These are phyloP conservation scores for Curvularia lunata DNA, from an alignment of 2,329 filamentous ascomycete species.

Conservation along the genomic window DNA sequence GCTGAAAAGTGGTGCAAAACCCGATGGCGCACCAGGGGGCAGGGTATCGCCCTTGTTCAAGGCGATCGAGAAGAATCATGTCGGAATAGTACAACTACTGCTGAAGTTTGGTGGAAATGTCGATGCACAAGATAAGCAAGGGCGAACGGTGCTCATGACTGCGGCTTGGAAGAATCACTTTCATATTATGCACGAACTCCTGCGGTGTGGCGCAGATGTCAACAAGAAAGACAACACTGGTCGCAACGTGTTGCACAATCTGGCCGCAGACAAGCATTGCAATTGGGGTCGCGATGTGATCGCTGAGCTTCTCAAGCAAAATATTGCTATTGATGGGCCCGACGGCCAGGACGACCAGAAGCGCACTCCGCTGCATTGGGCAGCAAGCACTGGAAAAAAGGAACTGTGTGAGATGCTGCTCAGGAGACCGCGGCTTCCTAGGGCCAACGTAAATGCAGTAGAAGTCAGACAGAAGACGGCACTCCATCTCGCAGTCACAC, in stretches of 20 bases:
- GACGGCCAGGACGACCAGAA: slow-evolving; percentile 54
- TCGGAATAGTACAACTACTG: slow-evolving; percentile 40
- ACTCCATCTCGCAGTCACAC: slow-evolving; percentile 45
- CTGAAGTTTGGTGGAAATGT: slow-evolving; percentile 43
- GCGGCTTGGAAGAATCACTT: slow-evolving; percentile 45
- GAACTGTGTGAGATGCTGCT: slow-evolving; percentile 58
- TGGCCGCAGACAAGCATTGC: slow-evolving; percentile 52
- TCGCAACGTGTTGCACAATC: slow-evolving; percentile 46
- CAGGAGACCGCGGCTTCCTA: slow-evolving; percentile 31
- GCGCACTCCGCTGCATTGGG: slow-evolving; percentile 64
- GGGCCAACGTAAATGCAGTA: slow-evolving; percentile 43
- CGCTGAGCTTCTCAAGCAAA: slow-evolving; percentile 48
- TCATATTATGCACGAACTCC: slow-evolving; percentile 45
- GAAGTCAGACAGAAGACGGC: slow-evolving; percentile 47
- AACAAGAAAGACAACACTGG: slow-evolving; percentile 46
- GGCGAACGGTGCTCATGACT: slow-evolving; percentile 48
- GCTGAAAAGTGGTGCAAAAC: slow-evolving; percentile 42
- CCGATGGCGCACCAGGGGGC: slow-evolving; percentile 42
- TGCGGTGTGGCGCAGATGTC: slow-evolving; percentile 48
- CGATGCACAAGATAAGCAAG: slow-evolving; percentile 46
- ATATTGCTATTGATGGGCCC: slow-evolving; percentile 51
- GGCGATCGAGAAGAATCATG: slow-evolving; percentile 42
- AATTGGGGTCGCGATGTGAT: slow-evolving; percentile 58
- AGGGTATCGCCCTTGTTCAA: slow-evolving; percentile 40
- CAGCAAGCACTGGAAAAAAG: slow-evolving; percentile 62